Evolutionary conservation across 305 asterid species (phyloP).

Genomic region (Ilex paraguariensis): DNA sequence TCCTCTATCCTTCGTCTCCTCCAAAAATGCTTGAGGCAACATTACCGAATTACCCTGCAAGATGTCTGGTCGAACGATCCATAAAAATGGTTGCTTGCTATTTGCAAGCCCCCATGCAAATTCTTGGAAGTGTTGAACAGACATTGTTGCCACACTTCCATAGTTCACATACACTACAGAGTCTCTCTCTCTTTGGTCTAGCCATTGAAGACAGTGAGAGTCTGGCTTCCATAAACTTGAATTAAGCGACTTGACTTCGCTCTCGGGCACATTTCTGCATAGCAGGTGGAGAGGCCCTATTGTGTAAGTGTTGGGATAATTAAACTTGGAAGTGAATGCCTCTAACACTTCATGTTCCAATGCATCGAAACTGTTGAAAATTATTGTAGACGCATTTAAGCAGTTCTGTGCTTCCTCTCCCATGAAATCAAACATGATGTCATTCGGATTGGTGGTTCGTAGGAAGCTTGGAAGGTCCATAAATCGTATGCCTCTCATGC

Average conservation of each 20-base stretch:
- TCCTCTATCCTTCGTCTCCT: slow-evolving; percentile 42
- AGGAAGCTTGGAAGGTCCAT: slow-evolving; percentile 55
- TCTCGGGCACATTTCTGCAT: slow-evolving; percentile 11
- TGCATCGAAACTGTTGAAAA: slow-evolving; percentile 49
- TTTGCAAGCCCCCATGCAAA: slow-evolving; percentile 47
- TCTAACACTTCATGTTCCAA: slow-evolving; percentile 35
- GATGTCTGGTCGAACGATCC: slow-evolving; percentile 38
- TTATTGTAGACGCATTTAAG: slow-evolving; percentile 37
- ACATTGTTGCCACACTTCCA: slow-evolving; percentile 48
- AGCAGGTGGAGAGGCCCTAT: slow-evolving; percentile 48
- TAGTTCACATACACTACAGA: slow-evolving; percentile 51
- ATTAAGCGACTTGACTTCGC: slow-evolving; percentile 22
- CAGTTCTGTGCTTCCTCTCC: slow-evolving; percentile 47
- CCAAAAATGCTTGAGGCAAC: slow-evolving; percentile 25
- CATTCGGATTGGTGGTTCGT: slow-evolving; percentile 42
- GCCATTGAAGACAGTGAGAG: slow-evolving; percentile 34
- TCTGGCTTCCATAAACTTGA: slow-evolving; percentile 49
- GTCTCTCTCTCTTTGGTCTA: slow-evolving; percentile 15
- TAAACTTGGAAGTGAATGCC: slow-evolving; percentile 26
- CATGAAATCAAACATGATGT: slow-evolving; percentile 47
- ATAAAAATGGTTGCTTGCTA: slow-evolving; percentile 31
- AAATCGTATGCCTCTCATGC: slow-evolving; percentile 28
- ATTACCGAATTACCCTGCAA: slow-evolving; percentile 20
- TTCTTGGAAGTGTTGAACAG: slow-evolving; percentile 30
- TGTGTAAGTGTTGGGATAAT: slow-evolving; percentile 36